These are phyloP conservation scores for Trametes polyzona DNA, from an alignment of 1,284 basidiomycete species.

Conservation along the genomic window DNA sequence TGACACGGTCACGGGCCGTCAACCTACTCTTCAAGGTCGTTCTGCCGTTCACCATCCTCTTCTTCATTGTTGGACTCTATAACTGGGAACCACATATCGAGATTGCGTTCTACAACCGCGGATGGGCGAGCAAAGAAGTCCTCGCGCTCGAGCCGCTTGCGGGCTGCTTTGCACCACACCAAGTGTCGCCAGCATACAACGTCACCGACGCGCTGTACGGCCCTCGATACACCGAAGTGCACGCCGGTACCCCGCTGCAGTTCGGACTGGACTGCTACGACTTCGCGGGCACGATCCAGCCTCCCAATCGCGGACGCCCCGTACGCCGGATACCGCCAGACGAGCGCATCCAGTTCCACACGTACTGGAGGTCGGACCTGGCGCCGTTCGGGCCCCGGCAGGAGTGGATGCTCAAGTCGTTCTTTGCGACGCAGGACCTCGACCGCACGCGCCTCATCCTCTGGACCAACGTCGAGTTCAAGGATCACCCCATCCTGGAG, in stretches of 20 bases:
- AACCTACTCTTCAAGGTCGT: constrained; percentile 28
- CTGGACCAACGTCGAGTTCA: constrained; percentile 87
- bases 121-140: constrained; percentile 77
- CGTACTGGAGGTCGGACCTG: constrained; percentile 90
- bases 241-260: constrained; percentile 76
- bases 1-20: constrained; percentile 23
- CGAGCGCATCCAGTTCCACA: constrained; percentile 73
- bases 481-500: constrained; percentile 59
- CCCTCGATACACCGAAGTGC: constrained; percentile 67
- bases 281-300: constrained; percentile 57
- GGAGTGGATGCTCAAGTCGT: constrained; percentile 86
- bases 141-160: constrained; percentile 60
- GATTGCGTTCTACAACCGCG: constrained; percentile 72
- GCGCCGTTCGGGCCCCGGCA: constrained; percentile 78
- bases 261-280: constrained; percentile 88
- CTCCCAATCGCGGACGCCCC: constrained; percentile 9
- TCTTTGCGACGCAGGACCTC: constrained; percentile 87
- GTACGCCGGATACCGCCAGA: constrained; percentile 33
- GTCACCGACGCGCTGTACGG: constrained; percentile 63
- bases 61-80: constrained; percentile 51
- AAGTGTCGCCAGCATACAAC: constrained; percentile 72
- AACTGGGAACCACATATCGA: constrained; percentile 84
- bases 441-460: constrained; percentile 68
- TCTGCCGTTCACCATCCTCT: constrained; percentile 41
- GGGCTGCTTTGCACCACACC: constrained; percentile 72